Conservation (phyloP, 1,284 basidiomycete genomes). For the Agroathelia rolfsii region DNA sequence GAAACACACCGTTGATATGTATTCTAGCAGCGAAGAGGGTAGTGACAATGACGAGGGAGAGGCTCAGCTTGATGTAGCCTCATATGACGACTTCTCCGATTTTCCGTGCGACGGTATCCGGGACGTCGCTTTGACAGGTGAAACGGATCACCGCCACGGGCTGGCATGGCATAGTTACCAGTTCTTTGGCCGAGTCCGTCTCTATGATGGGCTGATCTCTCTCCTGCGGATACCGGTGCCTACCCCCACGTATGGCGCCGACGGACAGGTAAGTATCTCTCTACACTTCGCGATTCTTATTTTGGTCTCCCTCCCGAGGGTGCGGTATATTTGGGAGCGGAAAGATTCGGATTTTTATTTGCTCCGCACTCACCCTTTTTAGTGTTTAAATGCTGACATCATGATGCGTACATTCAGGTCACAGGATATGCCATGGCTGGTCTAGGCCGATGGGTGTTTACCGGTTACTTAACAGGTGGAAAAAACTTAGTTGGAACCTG, state of each 20-base stretch:
- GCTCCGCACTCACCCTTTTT: too few relatives aligned
- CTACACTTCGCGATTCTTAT: not conserved
- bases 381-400: too few relatives aligned
- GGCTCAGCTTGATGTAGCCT: slow-evolving; percentile 2
- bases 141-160: slow-evolving; percentile 45
- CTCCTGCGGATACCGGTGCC: slow-evolving; percentile 42
- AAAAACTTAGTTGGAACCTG: slow-evolving; percentile 63
- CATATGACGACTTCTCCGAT: slow-evolving; percentile 17
- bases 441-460: slow-evolving; percentile 51
- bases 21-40: slow-evolving; percentile 19
- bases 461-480: slow-evolving; percentile 56
- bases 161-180: slow-evolving; percentile 50
- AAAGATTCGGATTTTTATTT: too few relatives aligned
- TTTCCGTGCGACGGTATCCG: slow-evolving; percentile 37
- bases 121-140: slow-evolving; percentile 51
- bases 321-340: too few relatives aligned
- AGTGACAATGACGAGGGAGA: slow-evolving; percentile 9
- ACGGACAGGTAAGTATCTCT: not conserved
- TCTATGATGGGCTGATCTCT: slow-evolving; percentile 60
- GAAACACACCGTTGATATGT: slow-evolving; percentile 12
- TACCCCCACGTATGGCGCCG: slow-evolving; percentile 4
- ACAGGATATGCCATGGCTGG: slow-evolving; percentile 12
- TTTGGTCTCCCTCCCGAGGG: too few relatives aligned
- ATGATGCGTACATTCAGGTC: too few relatives aligned
- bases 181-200: slow-evolving; percentile 54